Conservation (phyloP, 2,329 filamentous ascomycete species). For the Trichoderma polysporum region DNA sequence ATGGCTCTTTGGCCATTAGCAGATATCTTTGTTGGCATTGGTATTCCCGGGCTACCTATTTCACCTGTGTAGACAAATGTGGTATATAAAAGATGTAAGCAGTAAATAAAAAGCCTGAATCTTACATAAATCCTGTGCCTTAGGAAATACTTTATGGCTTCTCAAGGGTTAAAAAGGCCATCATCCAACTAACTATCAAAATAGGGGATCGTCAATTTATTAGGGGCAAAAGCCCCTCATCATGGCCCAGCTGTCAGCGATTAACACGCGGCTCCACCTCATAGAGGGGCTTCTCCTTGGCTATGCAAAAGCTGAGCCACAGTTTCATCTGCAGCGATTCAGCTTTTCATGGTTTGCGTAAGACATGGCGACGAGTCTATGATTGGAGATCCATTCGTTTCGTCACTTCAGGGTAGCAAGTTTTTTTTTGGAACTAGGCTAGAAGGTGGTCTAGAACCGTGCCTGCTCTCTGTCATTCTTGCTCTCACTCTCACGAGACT, state of each 20-base stretch:
- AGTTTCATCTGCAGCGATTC: conserved; percentile 11
- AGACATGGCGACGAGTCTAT: background rate
- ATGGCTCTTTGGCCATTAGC: background rate
- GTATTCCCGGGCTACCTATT: background rate
- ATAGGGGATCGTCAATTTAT: conserved; percentile 3
- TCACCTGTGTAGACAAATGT: background rate
- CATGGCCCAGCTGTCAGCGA: background rate
- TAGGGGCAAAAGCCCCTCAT: conserved; percentile 1
- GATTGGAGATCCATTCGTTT: background rate
- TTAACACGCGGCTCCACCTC: background rate
- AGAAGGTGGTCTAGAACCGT: background rate
- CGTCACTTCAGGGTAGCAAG: background rate
- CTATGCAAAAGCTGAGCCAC: conserved; percentile 5
- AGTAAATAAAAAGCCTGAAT: too few species aligned
- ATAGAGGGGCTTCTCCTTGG: conserved; percentile 1
- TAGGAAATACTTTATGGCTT: too few species aligned
- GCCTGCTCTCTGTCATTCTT: background rate
- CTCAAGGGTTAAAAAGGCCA: too few species aligned
- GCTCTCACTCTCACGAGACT: background rate
- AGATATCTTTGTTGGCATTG: background rate
- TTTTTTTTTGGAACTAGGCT: background rate
- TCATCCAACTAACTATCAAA: background rate
- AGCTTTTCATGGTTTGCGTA: background rate
- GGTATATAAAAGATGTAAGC: background rate
- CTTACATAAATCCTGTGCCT: too few species aligned